Percentiles rank a stretch among this genome's conserved stretches.
These are phyloP conservation scores for Beta lomatogona DNA, from an alignment of 179 eudicot species.

Conservation along the genomic window DNA sequence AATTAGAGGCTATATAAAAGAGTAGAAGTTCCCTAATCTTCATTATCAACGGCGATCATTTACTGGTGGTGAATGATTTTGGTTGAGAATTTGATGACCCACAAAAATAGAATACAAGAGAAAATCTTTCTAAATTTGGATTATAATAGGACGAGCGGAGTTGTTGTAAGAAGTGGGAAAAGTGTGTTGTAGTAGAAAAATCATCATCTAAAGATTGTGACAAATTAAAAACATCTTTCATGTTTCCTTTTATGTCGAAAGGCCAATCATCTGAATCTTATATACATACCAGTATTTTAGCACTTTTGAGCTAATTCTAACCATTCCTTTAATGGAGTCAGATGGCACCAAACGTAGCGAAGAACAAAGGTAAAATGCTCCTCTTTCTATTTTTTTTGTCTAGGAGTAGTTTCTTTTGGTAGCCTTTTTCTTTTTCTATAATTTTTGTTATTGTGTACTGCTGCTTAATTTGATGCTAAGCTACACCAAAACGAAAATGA, in stretches of 20 bases:
- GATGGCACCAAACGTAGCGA: conserved; percentile 7
- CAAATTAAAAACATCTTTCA: conserved; percentile 18
- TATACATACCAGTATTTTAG: conserved; percentile 14
- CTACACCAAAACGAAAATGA: too few relatives aligned
- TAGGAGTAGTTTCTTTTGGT: too few relatives aligned
- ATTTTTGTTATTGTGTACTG: too few relatives aligned
- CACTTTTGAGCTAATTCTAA: conserved; percentile 4
- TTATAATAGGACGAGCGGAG: not conserved
- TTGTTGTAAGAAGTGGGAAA: conserved; percentile 37
- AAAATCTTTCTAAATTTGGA: not conserved
- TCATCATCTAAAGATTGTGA: conserved; percentile 34
- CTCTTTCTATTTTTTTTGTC: not conserved
- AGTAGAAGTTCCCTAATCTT: not conserved
- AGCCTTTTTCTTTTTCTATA: too few relatives aligned
- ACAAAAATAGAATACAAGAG: not conserved
- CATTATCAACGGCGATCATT: not conserved
- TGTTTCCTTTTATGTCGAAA: conserved; percentile 8
- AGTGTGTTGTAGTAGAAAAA: conserved; percentile 34
- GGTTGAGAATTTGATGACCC: conserved; percentile 25
- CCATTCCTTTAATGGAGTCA: conserved; percentile 22
- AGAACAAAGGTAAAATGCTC: conserved; percentile 27
- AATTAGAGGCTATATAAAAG: too few relatives aligned
- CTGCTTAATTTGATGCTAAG: too few relatives aligned
- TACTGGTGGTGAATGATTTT: not conserved
- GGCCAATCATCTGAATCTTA: conserved; percentile 11